A percentile compares a stretch with the other conserved stretches of the same genome.
Evolutionary conservation across 768 basidiomycete genomes (phyloP).

Genomic region (Cyathus striatus): DNA sequence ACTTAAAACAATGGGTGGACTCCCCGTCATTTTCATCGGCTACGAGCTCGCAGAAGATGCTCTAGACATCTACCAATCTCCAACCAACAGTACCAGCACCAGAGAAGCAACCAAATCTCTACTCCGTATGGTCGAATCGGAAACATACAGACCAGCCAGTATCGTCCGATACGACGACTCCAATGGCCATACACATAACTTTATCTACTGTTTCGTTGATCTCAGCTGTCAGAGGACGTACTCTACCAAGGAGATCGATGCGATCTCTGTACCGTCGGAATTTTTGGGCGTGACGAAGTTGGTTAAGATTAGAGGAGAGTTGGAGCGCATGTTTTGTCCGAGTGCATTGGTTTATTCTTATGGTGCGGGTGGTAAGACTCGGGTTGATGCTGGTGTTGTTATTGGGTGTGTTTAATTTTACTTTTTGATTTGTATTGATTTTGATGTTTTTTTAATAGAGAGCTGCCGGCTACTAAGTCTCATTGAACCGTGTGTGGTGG

Average conservation of each 20-base stretch:
- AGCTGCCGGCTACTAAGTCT: too few species aligned
- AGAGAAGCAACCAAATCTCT: not conserved
- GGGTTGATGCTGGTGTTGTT: not conserved
- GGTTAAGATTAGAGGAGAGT: not conserved
- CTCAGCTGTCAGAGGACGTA: not conserved
- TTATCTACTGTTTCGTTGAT: not conserved
- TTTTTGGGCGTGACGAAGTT: not conserved
- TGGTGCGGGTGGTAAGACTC: not conserved
- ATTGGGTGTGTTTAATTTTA: too few species aligned
- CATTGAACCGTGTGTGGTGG: too few species aligned
- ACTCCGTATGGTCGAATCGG: not conserved
- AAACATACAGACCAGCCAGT: not conserved
- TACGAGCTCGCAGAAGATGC: not conserved
- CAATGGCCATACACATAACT: not conserved
- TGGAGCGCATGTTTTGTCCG: not conserved
- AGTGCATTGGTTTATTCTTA: not conserved
- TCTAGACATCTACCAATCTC: not conserved
- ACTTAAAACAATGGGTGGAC: not conserved
- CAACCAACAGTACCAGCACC: not conserved
- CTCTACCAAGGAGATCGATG: not conserved
- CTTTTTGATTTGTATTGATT: too few species aligned
- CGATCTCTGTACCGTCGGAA: not conserved
- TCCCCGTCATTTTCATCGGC: not conserved
- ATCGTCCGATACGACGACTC: not conserved
- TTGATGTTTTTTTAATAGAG: too few species aligned